These are phyloP conservation scores for Trichoderma sp. DNA, from an alignment of 2,329 filamentous ascomycete genomes.

Conservation along the genomic window DNA sequence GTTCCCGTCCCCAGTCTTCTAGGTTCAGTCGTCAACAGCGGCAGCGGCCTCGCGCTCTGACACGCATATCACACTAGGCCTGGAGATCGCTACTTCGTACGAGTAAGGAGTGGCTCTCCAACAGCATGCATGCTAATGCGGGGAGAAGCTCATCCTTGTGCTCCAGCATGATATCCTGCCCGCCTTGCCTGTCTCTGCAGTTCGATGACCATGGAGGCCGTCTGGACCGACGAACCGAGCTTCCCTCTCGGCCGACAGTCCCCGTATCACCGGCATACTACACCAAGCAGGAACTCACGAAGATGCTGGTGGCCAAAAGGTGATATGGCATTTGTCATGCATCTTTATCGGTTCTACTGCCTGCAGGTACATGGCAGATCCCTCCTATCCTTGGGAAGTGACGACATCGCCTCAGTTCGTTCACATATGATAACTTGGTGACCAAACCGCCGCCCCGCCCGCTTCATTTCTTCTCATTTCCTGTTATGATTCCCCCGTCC, in stretches of 20 bases:
- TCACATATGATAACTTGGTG: background rate
- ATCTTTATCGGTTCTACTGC: background rate
- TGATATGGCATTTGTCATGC: background rate
- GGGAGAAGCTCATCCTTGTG: background rate
- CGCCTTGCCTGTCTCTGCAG: background rate
- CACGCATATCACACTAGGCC: slow-evolving; percentile 3
- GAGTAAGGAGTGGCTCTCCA: background rate
- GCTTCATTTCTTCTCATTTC: slow-evolving; percentile 17
- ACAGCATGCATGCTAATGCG: background rate
- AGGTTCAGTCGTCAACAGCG: slow-evolving; percentile 12
- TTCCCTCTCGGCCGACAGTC: background rate
- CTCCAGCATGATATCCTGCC: background rate
- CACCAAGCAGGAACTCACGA: background rate
- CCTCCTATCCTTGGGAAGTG: background rate
- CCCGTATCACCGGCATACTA: background rate
- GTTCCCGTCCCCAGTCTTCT: slow-evolving; percentile 15
- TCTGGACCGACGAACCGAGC: background rate
- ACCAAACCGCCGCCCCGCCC: slow-evolving; percentile 5
- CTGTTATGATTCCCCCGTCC: slow-evolving; percentile 16
- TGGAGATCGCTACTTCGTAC: background rate
- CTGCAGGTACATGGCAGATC: background rate
- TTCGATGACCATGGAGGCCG: background rate
- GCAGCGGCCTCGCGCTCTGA: slow-evolving; percentile 4
- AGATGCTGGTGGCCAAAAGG: background rate
- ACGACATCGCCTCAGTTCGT: slow-evolving; percentile 13